These are phyloP conservation scores for Aphanomyces stellatus DNA, from an alignment of 352 stramenopile genomes.

Conservation along the genomic window DNA sequence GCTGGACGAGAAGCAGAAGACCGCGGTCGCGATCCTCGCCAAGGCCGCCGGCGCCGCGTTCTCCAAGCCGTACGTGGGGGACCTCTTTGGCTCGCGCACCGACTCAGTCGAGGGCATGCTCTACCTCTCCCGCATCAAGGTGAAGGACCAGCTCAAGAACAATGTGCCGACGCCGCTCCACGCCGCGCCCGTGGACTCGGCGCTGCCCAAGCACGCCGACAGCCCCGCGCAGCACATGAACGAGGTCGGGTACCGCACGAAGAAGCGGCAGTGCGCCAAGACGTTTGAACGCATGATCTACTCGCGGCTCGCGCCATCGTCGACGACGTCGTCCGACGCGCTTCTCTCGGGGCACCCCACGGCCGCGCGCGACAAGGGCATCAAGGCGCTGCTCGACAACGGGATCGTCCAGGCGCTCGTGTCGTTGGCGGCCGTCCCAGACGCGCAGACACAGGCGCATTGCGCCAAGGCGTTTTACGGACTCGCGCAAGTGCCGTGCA, in stretches of 20 bases:
- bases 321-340: background rate
- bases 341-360: background rate
- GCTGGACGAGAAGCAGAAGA: background rate
- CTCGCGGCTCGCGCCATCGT: conserved; percentile 25
- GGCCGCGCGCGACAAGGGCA: conserved; percentile 6
- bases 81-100: conserved; percentile 17
- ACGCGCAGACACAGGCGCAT: conserved; percentile 43
- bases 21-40: background rate
- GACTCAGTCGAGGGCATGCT: conserved; percentile 3
- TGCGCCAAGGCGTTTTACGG: conserved; percentile 67
- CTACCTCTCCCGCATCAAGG: conserved; percentile 15
- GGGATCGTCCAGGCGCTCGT: conserved; percentile 62
- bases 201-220: background rate
- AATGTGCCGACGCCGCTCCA: background rate
- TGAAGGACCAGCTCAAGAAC: conserved; percentile 16
- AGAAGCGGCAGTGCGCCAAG: conserved; percentile 56
- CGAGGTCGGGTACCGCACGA: background rate
- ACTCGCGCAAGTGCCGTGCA: conserved; percentile 31
- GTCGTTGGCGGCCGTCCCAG: conserved; percentile 32
- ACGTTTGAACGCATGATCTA: conserved; percentile 74
- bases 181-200: background rate
- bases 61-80: background rate
- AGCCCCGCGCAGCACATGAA: background rate
- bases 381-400: conserved; percentile 42
- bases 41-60: background rate